Conservation (phyloP, 441 rosid species). For the Gossypium lobatum region DNA sequence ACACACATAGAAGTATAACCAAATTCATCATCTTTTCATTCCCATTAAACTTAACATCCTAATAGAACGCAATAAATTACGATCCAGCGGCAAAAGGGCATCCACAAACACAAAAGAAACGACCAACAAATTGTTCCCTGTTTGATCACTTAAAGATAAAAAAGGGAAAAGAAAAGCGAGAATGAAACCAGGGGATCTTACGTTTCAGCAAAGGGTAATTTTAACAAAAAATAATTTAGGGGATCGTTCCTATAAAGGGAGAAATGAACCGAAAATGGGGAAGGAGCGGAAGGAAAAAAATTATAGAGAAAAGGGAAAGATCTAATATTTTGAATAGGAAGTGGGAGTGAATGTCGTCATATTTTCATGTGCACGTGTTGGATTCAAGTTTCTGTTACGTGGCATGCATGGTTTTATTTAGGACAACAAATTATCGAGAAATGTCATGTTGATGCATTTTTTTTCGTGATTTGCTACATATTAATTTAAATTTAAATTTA, state of each 20-base stretch:
- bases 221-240: not conserved
- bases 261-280: slow-evolving; percentile 15
- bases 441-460: no score
- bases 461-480: no score
- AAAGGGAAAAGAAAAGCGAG: not conserved
- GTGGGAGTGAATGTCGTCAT: slow-evolving; percentile 1
- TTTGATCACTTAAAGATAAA: not conserved
- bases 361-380: slow-evolving; percentile 9
- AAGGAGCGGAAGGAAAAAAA: not conserved
- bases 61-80: not conserved
- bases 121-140: not conserved
- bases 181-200: slow-evolving; percentile 14
- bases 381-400: slow-evolving; percentile 9
- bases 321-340: not conserved
- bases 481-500: no score
- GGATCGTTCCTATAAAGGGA: slow-evolving; percentile 9
- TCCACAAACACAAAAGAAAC: not conserved
- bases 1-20: not conserved
- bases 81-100: not conserved
- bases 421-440: not conserved
- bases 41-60: not conserved
- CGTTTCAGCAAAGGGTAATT: not conserved
- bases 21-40: not conserved
- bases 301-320: not conserved
- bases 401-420: slow-evolving; percentile 10